A percentile compares a stretch with the other conserved stretches of the same genome.
Conservation (phyloP, 495 filamentous ascomycete species). For the Penicilliopsis zonata region DNA sequence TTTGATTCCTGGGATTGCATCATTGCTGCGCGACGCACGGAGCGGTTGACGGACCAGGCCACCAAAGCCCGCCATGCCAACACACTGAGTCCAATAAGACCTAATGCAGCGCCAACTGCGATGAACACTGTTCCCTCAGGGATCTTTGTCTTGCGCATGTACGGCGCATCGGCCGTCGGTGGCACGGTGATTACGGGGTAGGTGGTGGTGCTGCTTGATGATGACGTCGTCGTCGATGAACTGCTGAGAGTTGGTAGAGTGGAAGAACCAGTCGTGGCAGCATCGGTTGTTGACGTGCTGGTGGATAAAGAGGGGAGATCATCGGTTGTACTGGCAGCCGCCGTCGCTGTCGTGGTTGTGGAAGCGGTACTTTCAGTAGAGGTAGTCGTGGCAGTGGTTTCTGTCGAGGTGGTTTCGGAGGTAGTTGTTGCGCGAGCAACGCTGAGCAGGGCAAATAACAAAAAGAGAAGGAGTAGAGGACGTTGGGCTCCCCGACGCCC, state of each 20-base stretch:
- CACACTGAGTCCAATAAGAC: conserved; percentile 64
- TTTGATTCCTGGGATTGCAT: conserved; percentile 63
- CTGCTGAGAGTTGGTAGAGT: conserved; percentile 2
- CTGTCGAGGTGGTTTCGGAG: conserved; percentile 12
- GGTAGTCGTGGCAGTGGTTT: conserved; percentile 8
- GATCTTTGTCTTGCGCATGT: conserved; percentile 83
- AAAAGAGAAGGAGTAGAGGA: conserved; percentile 10
- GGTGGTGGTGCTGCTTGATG: conserved; percentile 14
- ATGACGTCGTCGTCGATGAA: conserved; percentile 12
- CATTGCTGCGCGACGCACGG: conserved; percentile 65
- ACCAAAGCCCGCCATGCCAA: conserved; percentile 82
- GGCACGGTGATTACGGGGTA: conserved; percentile 52
- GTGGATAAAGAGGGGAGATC: too few relatives aligned
- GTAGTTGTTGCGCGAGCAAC: conserved; percentile 14
- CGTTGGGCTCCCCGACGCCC: conserved; percentile 13
- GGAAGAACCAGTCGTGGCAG: conserved; percentile 12
- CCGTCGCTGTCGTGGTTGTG: conserved; percentile 8
- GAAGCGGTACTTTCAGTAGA: conserved; percentile 10
- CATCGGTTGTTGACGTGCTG: conserved; percentile 2
- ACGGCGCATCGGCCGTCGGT: conserved; percentile 74
- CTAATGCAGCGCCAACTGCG: conserved; percentile 76
- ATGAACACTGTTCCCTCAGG: conserved; percentile 97
- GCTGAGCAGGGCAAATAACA: conserved; percentile 13
- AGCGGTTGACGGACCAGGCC: conserved; percentile 85
- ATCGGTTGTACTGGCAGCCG: conserved; percentile 1